phyloP scores from a whole-genome alignment of 2,329 filamentous ascomycete species.

The Colletotrichum gloeosporioides region DNA sequence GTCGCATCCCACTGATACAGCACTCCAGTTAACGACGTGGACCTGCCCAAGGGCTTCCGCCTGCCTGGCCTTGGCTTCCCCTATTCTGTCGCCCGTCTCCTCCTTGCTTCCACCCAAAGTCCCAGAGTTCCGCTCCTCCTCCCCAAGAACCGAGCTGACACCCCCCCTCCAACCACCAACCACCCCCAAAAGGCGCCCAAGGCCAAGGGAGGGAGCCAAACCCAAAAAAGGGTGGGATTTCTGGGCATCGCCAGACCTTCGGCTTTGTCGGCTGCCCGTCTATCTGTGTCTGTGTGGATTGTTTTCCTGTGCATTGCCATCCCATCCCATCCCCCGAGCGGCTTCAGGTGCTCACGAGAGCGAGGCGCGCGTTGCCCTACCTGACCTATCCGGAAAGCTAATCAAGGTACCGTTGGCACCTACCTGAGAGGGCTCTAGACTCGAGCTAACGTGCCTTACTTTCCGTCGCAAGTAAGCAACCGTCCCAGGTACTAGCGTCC shows the following conservation, averaged over 20 bases:
- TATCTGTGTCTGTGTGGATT: neutral
- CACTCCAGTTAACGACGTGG: neutral
- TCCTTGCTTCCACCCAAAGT: constrained; percentile 10
- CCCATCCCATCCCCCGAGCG: neutral
- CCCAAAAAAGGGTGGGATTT: neutral
- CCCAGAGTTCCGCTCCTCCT: constrained; percentile 18
- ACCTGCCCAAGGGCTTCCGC: neutral
- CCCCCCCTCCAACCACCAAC: neutral
- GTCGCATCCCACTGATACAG: neutral
- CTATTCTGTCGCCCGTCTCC: neutral
- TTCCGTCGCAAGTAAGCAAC: neutral
- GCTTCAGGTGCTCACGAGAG: neutral
- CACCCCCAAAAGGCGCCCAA: neutral
- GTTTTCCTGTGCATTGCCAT: neutral
- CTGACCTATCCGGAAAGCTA: neutral
- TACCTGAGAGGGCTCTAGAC: neutral
- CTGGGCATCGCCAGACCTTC: constrained; percentile 3
- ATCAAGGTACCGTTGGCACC: neutral
- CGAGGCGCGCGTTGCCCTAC: neutral
- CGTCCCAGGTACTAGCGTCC: neutral
- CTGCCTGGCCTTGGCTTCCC: neutral
- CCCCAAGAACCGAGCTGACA: neutral
- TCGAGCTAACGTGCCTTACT: neutral
- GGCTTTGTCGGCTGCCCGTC: constrained; percentile 1
- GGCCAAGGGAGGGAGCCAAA: constrained; percentile 18